These are phyloP conservation scores for Spongospora subterranea DNA, from an alignment of 208 protist species.

Conservation along the genomic window DNA sequence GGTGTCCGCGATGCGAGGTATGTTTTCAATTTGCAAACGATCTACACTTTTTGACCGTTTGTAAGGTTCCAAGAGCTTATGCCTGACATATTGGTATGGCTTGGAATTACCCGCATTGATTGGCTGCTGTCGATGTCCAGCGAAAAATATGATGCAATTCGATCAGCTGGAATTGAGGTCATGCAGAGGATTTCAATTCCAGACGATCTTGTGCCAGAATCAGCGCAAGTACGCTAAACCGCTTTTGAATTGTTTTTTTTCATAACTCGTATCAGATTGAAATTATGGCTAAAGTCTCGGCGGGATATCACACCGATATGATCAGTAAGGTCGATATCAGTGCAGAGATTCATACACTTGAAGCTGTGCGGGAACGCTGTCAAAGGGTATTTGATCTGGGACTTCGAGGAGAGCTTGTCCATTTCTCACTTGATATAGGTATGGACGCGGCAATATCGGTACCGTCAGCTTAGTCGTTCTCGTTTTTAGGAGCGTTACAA, in stretches of 20 bases:
- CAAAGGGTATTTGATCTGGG: conserved; percentile 2
- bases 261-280: conserved; percentile 63
- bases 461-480: background rate
- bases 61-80: conserved; percentile 68
- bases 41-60: background rate
- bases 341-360: background rate
- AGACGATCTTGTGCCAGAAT: conserved; percentile 67
- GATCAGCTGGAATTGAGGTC: conserved; percentile 64
- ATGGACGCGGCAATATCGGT: background rate
- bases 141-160: conserved; percentile 72
- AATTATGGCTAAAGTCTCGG: conserved; percentile 71
- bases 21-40: background rate
- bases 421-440: conserved; percentile 32
- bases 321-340: conserved; percentile 1
- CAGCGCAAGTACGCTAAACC: conserved; percentile 53
- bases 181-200: conserved; percentile 69
- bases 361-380: conserved; percentile 31
- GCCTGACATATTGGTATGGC: conserved; percentile 69
- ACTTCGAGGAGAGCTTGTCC: background rate
- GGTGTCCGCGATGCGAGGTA: conserved; percentile 69
- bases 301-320: conserved; percentile 62
- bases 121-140: conserved; percentile 70
- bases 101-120: conserved; percentile 62
- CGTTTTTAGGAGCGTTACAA: background rate
- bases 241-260: background rate